phyloP scores from a whole-genome alignment of 768 basidiomycete species.

The Mycena olivaceomarginata region DNA sequence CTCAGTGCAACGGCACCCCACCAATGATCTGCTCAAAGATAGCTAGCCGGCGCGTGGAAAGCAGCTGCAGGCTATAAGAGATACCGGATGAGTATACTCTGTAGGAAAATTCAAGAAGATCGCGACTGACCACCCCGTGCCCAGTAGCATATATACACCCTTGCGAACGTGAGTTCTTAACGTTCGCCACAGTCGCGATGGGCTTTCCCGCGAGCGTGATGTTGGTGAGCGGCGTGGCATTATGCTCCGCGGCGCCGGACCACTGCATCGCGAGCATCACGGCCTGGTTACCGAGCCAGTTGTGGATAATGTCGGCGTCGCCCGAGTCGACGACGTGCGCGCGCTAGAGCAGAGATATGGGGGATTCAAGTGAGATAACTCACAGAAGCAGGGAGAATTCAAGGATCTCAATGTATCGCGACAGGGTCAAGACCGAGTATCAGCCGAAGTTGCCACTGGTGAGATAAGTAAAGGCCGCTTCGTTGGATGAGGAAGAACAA shows the following conservation, averaged over 20 bases:
- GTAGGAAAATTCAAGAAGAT: background rate
- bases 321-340: constrained; percentile 61
- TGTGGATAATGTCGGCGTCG: constrained; percentile 70
- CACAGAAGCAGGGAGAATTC: too few relatives aligned
- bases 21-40: constrained; percentile 75
- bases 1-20: constrained; percentile 72
- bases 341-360: too few relatives aligned
- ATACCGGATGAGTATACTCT: background rate
- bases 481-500: too few relatives aligned
- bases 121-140: constrained; percentile 71
- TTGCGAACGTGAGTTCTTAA: constrained; percentile 82
- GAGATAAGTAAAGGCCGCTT: too few relatives aligned
- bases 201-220: constrained; percentile 73
- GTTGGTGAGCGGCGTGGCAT: constrained; percentile 64
- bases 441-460: too few relatives aligned
- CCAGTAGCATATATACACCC: constrained; percentile 70
- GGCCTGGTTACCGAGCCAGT: constrained; percentile 68
- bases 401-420: too few relatives aligned
- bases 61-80: constrained; percentile 64
- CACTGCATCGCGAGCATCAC: constrained; percentile 66
- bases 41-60: constrained; percentile 70
- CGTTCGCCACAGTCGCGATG: constrained; percentile 76
- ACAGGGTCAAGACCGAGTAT: too few relatives aligned
- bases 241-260: constrained; percentile 61
- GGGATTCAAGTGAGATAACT: too few relatives aligned